Conservation (phyloP, 495 filamentous ascomycete genomes). For the Staphylotrichum tortipilum region DNA sequence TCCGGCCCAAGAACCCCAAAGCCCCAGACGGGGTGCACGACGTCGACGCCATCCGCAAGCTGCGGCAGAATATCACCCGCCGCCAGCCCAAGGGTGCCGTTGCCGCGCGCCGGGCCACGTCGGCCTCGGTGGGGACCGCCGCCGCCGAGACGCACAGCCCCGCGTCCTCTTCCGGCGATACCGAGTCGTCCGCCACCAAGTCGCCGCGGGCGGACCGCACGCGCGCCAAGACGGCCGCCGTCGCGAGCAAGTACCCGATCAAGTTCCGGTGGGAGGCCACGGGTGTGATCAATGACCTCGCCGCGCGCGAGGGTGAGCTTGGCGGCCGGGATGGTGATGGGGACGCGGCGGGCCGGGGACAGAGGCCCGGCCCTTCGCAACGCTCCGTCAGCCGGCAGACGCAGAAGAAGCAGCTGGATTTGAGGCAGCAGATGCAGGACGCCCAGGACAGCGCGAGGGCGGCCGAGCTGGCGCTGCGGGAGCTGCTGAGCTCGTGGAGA, state of each 20-base stretch:
- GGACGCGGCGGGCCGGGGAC: conserved; percentile 14
- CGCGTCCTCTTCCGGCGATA: conserved; percentile 20
- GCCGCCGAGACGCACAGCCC: conserved; percentile 23
- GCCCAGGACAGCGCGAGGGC: conserved; percentile 66
- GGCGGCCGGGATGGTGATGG: conserved; percentile 26
- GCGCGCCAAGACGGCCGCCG: conserved; percentile 42
- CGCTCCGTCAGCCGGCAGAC: conserved; percentile 37
- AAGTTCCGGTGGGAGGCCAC: conserved; percentile 59
- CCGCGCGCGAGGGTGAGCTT: conserved; percentile 30
- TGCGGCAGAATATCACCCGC: conserved; percentile 74
- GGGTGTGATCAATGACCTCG: conserved; percentile 73
- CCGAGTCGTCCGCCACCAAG: conserved; percentile 20
- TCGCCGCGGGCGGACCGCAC: conserved; percentile 29
- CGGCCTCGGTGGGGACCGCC: conserved; percentile 39
- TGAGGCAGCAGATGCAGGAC: conserved; percentile 48
- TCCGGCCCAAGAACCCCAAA: conserved; percentile 79
- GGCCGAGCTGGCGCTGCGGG: conserved; percentile 73
- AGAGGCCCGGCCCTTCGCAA: conserved; percentile 25
- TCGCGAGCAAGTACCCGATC: conserved; percentile 50
- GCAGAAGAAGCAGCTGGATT: conserved; percentile 50
- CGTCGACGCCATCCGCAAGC: conserved; percentile 74
- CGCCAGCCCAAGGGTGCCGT: conserved; percentile 61
- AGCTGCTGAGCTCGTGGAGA: conserved; percentile 67
- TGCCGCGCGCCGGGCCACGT: conserved; percentile 41
- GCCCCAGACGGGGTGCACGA: conserved; percentile 76